Evolutionary conservation across 2,329 filamentous ascomycete species (phyloP).

Genomic region (Lecanicillium sp.): DNA sequence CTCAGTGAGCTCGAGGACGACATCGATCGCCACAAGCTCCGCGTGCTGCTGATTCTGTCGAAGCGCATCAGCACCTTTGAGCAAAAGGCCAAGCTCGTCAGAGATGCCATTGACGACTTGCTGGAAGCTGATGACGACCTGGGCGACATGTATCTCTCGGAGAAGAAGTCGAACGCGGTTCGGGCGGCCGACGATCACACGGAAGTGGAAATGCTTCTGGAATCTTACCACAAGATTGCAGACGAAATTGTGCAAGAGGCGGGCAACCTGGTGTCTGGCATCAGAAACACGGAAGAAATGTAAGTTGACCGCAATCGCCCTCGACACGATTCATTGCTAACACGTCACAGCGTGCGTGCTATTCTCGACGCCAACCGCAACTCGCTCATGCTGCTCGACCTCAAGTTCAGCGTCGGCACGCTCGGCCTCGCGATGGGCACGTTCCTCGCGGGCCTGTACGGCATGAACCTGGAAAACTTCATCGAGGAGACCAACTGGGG

Average conservation of each 20-base stretch:
- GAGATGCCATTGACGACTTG: constrained; percentile 91
- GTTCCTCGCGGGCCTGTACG: constrained; percentile 96
- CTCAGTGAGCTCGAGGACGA: constrained; percentile 90
- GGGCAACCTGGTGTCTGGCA: constrained; percentile 86
- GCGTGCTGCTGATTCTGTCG: constrained; percentile 84
- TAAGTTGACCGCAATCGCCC: constrained; percentile 38
- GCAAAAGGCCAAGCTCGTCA: constrained; percentile 88
- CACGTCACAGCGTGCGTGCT: constrained; percentile 67
- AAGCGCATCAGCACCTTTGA: constrained; percentile 97
- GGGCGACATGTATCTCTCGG: constrained; percentile 89
- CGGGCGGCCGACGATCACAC: constrained; percentile 83
- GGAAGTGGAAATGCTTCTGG: constrained; percentile 92
- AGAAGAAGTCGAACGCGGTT: constrained; percentile 69
- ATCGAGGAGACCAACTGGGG: constrained; percentile 90
- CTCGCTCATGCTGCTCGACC: constrained; percentile 91
- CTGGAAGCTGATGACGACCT: constrained; percentile 95
- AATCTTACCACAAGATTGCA: constrained; percentile 95
- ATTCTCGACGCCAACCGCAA: constrained; percentile 98
- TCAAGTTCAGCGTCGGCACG: constrained; percentile 94
- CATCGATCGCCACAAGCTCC: constrained; percentile 89
- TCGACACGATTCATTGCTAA: constrained; percentile 16
- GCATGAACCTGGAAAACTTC: constrained; percentile 99
- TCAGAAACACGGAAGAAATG: constrained; percentile 98
- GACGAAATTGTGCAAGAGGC: constrained; percentile 97
- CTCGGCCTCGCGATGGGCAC: constrained; percentile 92